These are phyloP conservation scores for Calonectria honghensis DNA, from an alignment of 2,329 filamentous ascomycete species.

Conservation along the genomic window DNA sequence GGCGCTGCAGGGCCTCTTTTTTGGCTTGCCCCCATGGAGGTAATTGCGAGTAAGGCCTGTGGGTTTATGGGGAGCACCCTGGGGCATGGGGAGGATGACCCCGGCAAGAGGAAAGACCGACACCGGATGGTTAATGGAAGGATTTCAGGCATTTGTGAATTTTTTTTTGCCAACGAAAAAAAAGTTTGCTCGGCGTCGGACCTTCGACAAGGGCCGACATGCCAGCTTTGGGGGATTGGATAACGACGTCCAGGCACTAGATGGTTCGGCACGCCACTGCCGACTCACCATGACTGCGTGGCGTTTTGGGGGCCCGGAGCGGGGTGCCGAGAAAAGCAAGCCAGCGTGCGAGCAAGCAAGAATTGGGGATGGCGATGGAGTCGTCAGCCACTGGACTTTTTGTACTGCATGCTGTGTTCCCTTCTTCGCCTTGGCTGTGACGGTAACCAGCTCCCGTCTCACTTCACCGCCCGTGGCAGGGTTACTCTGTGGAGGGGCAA, in stretches of 20 bases:
- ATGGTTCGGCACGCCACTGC: constrained; percentile 22
- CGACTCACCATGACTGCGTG: constrained; percentile 29
- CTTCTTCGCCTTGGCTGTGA: background rate
- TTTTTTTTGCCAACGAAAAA: background rate
- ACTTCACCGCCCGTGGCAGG: constrained; percentile 8
- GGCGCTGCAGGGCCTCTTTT: background rate
- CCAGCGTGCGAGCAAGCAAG: background rate
- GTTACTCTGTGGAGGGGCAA: constrained; percentile 9
- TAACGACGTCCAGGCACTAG: background rate
- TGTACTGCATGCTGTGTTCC: background rate
- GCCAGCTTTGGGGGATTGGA: background rate
- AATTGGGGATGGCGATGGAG: background rate
- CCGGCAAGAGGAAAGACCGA: constrained; percentile 22
- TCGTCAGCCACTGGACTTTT: background rate
- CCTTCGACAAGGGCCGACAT: background rate
- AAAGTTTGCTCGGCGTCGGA: background rate
- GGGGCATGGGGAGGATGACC: background rate
- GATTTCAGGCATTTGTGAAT: background rate
- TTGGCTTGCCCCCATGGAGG: constrained; percentile 20
- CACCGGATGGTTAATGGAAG: constrained; percentile 22
- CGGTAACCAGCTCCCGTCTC: background rate
- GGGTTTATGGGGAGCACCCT: constrained; percentile 13
- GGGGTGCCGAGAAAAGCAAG: constrained; percentile 1
- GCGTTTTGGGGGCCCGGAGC: constrained; percentile 27
- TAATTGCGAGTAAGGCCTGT: constrained; percentile 10